Evolutionary conservation across 1,284 basidiomycete species (phyloP).

Genomic region (Abortiporus biennis): DNA sequence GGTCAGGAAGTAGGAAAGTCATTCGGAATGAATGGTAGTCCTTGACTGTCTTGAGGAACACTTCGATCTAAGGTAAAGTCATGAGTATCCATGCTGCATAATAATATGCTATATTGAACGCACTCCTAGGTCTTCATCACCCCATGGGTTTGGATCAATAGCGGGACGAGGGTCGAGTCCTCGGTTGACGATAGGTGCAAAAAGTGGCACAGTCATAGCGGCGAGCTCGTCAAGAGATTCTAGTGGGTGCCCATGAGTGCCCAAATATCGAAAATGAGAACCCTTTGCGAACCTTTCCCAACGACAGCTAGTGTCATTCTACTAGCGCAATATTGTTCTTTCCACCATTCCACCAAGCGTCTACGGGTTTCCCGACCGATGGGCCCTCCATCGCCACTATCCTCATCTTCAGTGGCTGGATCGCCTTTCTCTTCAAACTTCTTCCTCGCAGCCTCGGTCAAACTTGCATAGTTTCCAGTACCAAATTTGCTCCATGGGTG

Average conservation of each 20-base stretch:
- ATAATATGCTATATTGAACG: not conserved
- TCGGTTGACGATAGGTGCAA: constrained; percentile 44
- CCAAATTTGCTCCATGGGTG: constrained; percentile 62
- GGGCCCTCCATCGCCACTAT: constrained; percentile 36
- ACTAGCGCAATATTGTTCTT: constrained; percentile 59
- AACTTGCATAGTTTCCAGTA: constrained; percentile 56
- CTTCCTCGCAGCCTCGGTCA: constrained; percentile 27
- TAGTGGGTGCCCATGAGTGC: constrained; percentile 5
- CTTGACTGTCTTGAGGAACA: constrained; percentile 58
- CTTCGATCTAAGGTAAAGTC: constrained; percentile 31
- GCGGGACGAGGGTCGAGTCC: constrained; percentile 32
- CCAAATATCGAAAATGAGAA: not conserved
- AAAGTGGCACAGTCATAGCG: constrained; percentile 25
- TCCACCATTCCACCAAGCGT: constrained; percentile 64
- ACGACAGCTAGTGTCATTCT: constrained; percentile 49
- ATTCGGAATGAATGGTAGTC: constrained; percentile 54
- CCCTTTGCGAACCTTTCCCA: constrained; percentile 19
- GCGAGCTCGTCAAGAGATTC: constrained; percentile 23
- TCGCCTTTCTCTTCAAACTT: constrained; percentile 47
- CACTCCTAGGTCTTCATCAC: constrained; percentile 34
- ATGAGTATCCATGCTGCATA: not conserved
- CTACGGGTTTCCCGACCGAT: constrained; percentile 50
- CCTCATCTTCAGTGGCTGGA: constrained; percentile 47
- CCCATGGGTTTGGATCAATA: constrained; percentile 25
- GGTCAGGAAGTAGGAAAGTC: constrained; percentile 53